phyloP scores from a whole-genome alignment of 2,329 filamentous ascomycete genomes.

The Aspergillus piperis region DNA sequence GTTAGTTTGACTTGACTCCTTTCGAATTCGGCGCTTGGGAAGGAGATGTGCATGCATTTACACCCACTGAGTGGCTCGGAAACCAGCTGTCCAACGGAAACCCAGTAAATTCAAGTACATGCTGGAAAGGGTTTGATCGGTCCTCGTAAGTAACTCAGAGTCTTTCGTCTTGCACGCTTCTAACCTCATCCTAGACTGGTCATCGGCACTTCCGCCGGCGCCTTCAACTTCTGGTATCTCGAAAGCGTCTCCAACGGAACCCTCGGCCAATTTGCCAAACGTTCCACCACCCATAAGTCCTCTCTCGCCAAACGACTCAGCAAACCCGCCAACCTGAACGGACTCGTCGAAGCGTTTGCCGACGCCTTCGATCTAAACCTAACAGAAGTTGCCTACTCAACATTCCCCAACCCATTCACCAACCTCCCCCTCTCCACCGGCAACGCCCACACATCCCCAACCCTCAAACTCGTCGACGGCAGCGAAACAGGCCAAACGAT shows the following conservation, averaged over 20 bases:
- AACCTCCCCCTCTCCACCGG: neutral
- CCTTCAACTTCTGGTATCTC: neutral
- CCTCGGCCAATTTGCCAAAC: neutral
- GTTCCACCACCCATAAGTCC: neutral
- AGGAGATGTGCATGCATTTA: neutral
- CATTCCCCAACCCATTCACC: neutral
- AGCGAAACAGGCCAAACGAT: neutral
- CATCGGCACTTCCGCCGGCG: neutral
- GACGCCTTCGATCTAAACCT: neutral
- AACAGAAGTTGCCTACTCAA: neutral
- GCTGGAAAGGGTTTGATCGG: neutral
- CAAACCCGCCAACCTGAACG: neutral
- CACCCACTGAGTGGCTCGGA: neutral
- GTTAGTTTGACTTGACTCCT: neutral
- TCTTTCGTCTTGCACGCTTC: neutral
- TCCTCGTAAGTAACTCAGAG: neutral
- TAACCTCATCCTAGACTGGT: neutral
- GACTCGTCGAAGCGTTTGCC: neutral
- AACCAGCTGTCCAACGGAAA: neutral
- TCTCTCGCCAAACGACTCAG: neutral
- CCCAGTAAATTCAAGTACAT: neutral
- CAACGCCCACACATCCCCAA: neutral
- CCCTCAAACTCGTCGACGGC: neutral
- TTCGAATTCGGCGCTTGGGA: neutral
- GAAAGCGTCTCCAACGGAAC: neutral